Evolutionary conservation across 331 rosid genomes (phyloP), one percentile per base, ranked within the genome.

Genomic region (Dryas integrifolia): DNA sequence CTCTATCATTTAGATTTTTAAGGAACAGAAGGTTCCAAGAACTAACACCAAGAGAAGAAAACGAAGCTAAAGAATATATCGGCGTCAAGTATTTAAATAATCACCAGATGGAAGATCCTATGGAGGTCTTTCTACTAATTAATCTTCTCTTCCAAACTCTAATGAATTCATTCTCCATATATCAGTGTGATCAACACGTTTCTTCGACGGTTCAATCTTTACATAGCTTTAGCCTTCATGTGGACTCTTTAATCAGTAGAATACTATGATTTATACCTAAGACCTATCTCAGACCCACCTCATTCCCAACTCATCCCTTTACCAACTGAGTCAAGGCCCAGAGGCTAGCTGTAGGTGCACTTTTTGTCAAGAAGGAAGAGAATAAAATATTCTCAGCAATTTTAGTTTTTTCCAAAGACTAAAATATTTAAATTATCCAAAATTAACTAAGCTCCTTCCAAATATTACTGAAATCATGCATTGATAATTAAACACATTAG

Each of bases 391-490:
- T 14, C 41, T 46, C 26, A 41, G 9, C 65, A 15, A 45, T 56
- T 47, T 46, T 38, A 11, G 3, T 14, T 26, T 10, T 18, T 43
- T 62, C 12, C 9, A 43, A 46, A 26, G 40, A 12, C 13, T 11
- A 24, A 40, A 18, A 69, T 9, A 21, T 6, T 41, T 8, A 53
- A 41, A 41, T 57, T 53, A 55, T 46, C 63, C 41, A 41, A 41
- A 2, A 39, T 11, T 18, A 49, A 38, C 21, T 72, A 44, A 46
- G 56, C 11, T 65, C 60, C 52, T 72, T 75, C 71, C 52, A 52
- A 15, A 18, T 40, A 35, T 18, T 1, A 57, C 64, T 76, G 67
- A 73, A 80, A 70, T 68, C 53, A 9, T 52, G 35, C 21, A 9
- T 38, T 0, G n/a, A 40, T 38, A 7, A 11, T 52, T 12, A 40